Evolutionary conservation across 2,329 filamentous ascomycete species (phyloP), one percentile per base, ranked within the genome.

Genomic region (Cladophialophora immunda): DNA sequence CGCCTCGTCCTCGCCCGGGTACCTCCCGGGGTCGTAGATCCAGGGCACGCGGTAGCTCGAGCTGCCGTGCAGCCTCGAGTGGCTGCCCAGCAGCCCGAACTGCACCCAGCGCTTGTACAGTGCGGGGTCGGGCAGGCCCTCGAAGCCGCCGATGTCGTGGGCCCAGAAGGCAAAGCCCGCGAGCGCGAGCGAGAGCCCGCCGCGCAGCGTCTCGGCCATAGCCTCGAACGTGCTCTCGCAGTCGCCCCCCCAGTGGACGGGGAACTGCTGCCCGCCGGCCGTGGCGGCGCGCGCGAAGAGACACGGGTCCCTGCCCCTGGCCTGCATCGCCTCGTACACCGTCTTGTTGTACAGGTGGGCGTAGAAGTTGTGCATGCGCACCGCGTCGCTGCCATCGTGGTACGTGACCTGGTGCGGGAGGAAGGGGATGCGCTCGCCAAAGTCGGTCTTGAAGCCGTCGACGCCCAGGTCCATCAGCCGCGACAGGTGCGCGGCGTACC

Each of bases 31-130:
- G 38, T 91, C 90, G 67, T 92, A 87, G 52, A 87, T 84, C 90
- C 90, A 92, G 2, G 90, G 90, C n/a, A 92, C 89, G 19, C 90
- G 88, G 78, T 91, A 92, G 3, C 87, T 90, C 67, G 83, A 86
- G 58, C 87, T 89, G 2, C 90, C 90, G 75, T 92, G 90, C 11
- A 92, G 82, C 15, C 90, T 85, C 41, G 88, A 90, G 76, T 92
- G 90, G 9, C 86, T 87, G 71, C 89, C 91, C 47, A 92, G 79
- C 1, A 92, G 82, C 0, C 90, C 90, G 76, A 92, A 91, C n/a
- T 89, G 89, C 5, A 92, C 89, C 90, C 90, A 92, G 57, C 90
- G 87, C 79, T 92, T 92, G 78, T 92, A 92, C 72, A 92, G 86
- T 80, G 87, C 89, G 0, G 87, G 88, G 1, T 83, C 84, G 3